Conservation (phyloP, 805 yeast species). For the Candida boleticola region DNA sequence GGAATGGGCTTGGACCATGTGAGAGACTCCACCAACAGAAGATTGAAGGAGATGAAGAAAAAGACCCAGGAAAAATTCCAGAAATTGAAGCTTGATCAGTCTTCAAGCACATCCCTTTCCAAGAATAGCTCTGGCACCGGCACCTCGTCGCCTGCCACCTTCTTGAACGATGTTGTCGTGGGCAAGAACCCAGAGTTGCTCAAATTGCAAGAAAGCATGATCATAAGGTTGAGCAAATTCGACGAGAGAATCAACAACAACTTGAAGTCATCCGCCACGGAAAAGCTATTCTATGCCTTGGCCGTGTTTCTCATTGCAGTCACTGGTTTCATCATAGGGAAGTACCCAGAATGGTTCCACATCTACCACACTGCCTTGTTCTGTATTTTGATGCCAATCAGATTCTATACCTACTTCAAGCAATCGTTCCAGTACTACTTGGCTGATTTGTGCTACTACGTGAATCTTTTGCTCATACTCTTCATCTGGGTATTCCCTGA, state of each 20-base stretch:
- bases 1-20: conserved; percentile 37
- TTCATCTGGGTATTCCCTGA: conserved; percentile 83
- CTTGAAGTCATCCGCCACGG: conserved; percentile 42
- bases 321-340: conserved; percentile 76
- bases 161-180: conserved; percentile 1
- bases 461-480: conserved; percentile 63
- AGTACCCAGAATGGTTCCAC: conserved; percentile 75
- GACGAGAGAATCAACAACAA: conserved; percentile 35
- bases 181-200: conserved; percentile 23
- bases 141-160: neutral
- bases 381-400: conserved; percentile 70
- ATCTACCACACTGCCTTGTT: conserved; percentile 65
- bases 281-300: conserved; percentile 77
- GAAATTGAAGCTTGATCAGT: conserved; percentile 20
- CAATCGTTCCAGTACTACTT: conserved; percentile 78
- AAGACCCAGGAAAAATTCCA: conserved; percentile 32
- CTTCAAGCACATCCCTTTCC: neutral
- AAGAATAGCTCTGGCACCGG: neutral
- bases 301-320: conserved; percentile 67
- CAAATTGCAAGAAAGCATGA: conserved; percentile 31
- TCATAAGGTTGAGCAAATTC: conserved; percentile 29
- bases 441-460: conserved; percentile 93
- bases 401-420: conserved; percentile 80
- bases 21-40: conserved; percentile 34
- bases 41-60: conserved; percentile 32